These are phyloP conservation scores for Striga hermonthica DNA, from an alignment of 305 asterid genomes.

Conservation along the genomic window DNA sequence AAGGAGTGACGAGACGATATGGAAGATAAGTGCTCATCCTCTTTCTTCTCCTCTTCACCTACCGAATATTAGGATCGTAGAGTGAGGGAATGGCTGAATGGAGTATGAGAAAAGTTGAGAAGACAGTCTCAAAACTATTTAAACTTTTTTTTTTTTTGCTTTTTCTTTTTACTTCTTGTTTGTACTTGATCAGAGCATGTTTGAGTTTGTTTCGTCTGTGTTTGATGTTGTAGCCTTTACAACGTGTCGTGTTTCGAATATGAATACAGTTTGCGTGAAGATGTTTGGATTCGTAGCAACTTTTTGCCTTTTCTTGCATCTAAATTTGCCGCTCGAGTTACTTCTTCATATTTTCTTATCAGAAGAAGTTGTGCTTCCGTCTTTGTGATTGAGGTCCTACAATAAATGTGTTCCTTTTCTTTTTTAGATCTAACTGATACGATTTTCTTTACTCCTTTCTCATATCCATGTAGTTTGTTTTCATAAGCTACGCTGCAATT, in stretches of 20 bases:
- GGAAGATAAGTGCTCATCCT: slow-evolving; percentile 88
- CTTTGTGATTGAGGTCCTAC: too few relatives aligned
- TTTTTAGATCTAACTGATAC: too few relatives aligned
- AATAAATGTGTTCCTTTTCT: too few relatives aligned
- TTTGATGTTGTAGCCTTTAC: slow-evolving; percentile 60
- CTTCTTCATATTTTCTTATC: too few relatives aligned
- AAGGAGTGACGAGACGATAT: slow-evolving; percentile 89
- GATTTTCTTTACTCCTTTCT: too few relatives aligned
- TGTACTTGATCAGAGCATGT: slow-evolving; percentile 31
- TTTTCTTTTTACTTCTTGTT: slow-evolving; percentile 16
- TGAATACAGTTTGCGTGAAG: slow-evolving; percentile 40
- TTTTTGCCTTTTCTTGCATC: neutral
- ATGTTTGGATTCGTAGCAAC: slow-evolving; percentile 13
- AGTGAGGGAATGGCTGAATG: slow-evolving; percentile 26
- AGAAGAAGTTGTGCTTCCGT: too few relatives aligned
- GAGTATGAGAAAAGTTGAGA: slow-evolving; percentile 45
- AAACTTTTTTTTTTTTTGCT: slow-evolving; percentile 26
- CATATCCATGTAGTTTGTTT: too few relatives aligned
- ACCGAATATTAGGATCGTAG: slow-evolving; percentile 35
- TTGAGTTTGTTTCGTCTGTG: slow-evolving; percentile 33
- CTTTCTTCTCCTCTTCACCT: slow-evolving; percentile 68
- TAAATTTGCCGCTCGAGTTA: neutral
- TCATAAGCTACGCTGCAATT: too few relatives aligned
- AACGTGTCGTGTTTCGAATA: slow-evolving; percentile 38
- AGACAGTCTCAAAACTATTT: slow-evolving; percentile 37